Percentiles rank a stretch among this genome's conserved stretches.
phyloP scores from a whole-genome alignment of 1,284 basidiomycete genomes.

The Tilletia walkeri region DNA sequence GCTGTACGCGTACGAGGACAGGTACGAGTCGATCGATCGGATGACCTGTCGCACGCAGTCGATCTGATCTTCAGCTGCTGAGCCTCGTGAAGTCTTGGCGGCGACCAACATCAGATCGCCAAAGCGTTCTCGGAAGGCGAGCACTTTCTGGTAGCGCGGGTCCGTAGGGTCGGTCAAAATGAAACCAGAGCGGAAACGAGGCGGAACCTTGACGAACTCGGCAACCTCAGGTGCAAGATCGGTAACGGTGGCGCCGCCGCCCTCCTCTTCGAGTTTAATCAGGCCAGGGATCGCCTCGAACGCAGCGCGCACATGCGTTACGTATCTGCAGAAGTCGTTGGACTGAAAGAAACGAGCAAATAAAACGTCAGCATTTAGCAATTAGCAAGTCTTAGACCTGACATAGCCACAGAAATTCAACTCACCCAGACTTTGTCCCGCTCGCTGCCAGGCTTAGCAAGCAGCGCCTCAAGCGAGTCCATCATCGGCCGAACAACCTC shows the following conservation, averaged over 20 bases:
- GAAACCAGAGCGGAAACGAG: constrained; percentile 65
- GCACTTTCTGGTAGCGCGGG: constrained; percentile 69
- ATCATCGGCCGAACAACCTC: constrained; percentile 69
- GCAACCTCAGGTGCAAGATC: constrained; percentile 67
- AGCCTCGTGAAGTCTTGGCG: constrained; percentile 61
- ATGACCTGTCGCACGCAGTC: constrained; percentile 71
- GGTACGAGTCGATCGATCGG: constrained; percentile 46
- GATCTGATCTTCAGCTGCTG: constrained; percentile 79
- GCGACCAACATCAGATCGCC: constrained; percentile 72
- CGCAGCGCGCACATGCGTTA: constrained; percentile 63
- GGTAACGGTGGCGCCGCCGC: constrained; percentile 61
- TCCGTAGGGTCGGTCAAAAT: constrained; percentile 73
- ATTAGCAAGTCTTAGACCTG: no score
- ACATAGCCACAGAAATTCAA: not conserved
- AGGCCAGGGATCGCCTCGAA: constrained; percentile 71
- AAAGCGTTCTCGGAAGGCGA: constrained; percentile 66
- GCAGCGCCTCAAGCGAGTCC: constrained; percentile 67
- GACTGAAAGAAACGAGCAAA: constrained; percentile 56
- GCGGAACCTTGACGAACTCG: constrained; percentile 63
- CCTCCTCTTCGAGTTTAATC: constrained; percentile 62
- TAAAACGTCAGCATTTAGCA: not conserved
- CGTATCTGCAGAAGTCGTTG: constrained; percentile 89
- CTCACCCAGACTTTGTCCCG: constrained; percentile 20
- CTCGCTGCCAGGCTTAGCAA: constrained; percentile 22
- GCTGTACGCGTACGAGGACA: constrained; percentile 49